Evolutionary conservation across 495 filamentous ascomycete genomes (phyloP), one percentile per base, ranked within the genome.

Genomic region (Sordaria brevicollis): DNA sequence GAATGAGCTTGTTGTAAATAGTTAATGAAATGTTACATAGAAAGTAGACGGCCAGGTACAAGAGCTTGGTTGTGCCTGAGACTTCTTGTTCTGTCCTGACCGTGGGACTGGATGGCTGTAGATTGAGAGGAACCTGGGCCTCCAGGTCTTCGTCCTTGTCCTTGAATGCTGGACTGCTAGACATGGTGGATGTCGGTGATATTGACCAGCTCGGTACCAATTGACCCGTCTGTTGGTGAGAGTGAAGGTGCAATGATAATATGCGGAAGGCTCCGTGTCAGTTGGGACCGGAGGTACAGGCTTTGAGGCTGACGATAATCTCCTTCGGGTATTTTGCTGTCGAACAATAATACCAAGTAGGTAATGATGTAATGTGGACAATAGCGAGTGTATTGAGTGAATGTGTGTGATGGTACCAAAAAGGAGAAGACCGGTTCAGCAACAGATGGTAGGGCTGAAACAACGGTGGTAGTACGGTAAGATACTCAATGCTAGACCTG

Each of bases 1-100:
- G 76, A 3, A 88, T 78, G 13, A 82, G 78, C 71, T 88, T 88
- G 75, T 88, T 88, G 68, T 83, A 86, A 1, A 88, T 74, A 2
- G 86, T 87, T 72, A 88, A 75, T 19, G 75, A 74, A 33, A 87
- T 81, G 70, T 86, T 88, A 71, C 86, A 80, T 49, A 79, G 67
- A 67, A 88, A 86, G 69, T 87, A 88, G 15, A 81, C 69, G 9
- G 76, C 76, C 43, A 88, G 75, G 72, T 81, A 82, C 9, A 74
- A 72, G 38, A 82, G 74, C 70, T 86, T 86, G 33, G 75, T 79
- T 35, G 65, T 66, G 29, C 75, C 71, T 8, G 82, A 75, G 31
- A 79, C 74, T 19, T 41, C 70, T 66, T 78, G 76, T 57, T 80
- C 78, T 37, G 70, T 67, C 5, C 73, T 73, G 57, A 72, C 21